Percentiles rank a stretch among this genome's conserved stretches.
These are phyloP conservation scores for Mariannaea elegans DNA, from an alignment of 2,329 filamentous ascomycete species.

Conservation along the genomic window DNA sequence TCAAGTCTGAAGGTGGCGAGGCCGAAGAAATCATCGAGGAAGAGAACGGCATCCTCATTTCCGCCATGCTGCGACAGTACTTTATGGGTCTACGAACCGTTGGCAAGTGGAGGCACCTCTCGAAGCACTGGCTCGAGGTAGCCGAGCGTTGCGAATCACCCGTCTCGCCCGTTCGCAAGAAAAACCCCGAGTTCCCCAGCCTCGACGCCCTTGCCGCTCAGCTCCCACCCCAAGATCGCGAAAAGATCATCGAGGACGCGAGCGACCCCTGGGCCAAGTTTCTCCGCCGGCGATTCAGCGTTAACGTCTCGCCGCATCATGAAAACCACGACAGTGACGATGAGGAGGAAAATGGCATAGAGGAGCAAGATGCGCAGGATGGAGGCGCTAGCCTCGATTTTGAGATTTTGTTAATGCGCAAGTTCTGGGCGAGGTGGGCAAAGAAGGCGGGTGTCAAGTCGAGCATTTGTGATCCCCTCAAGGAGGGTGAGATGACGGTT, in stretches of 20 bases:
- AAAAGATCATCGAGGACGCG: slow-evolving; percentile 30
- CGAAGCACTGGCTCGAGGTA: slow-evolving; percentile 73
- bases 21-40: slow-evolving; percentile 84
- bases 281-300: slow-evolving; percentile 46
- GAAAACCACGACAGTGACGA: slow-evolving; percentile 55
- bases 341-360: slow-evolving; percentile 41
- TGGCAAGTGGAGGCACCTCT: slow-evolving; percentile 80
- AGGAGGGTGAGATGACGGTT: slow-evolving; percentile 67
- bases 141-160: slow-evolving; percentile 67
- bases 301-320: slow-evolving; percentile 45
- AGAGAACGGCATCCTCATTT: slow-evolving; percentile 87
- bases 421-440: slow-evolving; percentile 79
- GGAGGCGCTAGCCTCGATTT: slow-evolving; percentile 57
- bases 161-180: slow-evolving; percentile 47
- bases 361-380: slow-evolving; percentile 44
- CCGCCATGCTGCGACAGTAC: slow-evolving; percentile 87
- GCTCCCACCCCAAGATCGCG: slow-evolving; percentile 32
- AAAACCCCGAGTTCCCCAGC: slow-evolving; percentile 28
- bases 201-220: slow-evolving; percentile 34
- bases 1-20: slow-evolving; percentile 77
- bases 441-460: slow-evolving; percentile 70
- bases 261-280: slow-evolving; percentile 49
- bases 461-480: slow-evolving; percentile 61
- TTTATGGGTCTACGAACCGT: slow-evolving; percentile 87
- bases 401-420: slow-evolving; percentile 72